Percentiles rank a stretch among this genome's conserved stretches.
Evolutionary conservation across 2,329 filamentous ascomycete species (phyloP).

Genomic region (Hysterium pulicare): DNA sequence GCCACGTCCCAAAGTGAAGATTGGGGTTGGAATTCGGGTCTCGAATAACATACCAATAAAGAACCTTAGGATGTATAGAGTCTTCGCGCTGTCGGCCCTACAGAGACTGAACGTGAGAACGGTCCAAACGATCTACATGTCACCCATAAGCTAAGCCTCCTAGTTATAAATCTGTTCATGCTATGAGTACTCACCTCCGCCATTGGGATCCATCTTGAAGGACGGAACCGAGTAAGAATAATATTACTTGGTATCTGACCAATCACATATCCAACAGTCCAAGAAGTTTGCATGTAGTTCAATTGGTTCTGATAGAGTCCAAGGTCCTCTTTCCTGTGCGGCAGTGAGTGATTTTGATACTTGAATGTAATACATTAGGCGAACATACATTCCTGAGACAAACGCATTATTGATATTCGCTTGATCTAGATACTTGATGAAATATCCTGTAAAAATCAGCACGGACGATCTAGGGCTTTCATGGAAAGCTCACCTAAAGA

Average conservation of each 20-base stretch:
- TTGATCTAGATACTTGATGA: slow-evolving; percentile 50
- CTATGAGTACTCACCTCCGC: slow-evolving; percentile 40
- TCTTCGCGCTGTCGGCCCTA: slow-evolving; percentile 39
- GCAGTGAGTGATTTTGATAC: neutral
- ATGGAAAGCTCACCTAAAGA: slow-evolving; percentile 32
- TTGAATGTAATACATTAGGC: slow-evolving; percentile 8
- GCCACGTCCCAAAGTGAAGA: neutral
- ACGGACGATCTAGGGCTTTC: too few species aligned
- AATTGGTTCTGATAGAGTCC: slow-evolving; percentile 53
- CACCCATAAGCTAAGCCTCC: neutral
- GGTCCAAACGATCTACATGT: slow-evolving; percentile 44
- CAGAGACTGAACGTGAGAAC: slow-evolving; percentile 47
- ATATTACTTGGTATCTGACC: slow-evolving; percentile 52
- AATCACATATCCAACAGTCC: slow-evolving; percentile 60
- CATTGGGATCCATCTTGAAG: slow-evolving; percentile 48
- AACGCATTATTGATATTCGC: slow-evolving; percentile 38
- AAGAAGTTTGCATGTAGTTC: slow-evolving; percentile 55
- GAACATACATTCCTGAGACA: slow-evolving; percentile 28
- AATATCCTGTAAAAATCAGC: slow-evolving; percentile 38
- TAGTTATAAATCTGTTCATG: too few species aligned
- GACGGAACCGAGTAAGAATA: slow-evolving; percentile 48
- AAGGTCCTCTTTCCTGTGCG: slow-evolving; percentile 50
- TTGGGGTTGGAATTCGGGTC: neutral
- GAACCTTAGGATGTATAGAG: slow-evolving; percentile 49
- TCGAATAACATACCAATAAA: slow-evolving; percentile 40